Percentiles rank a stretch among this genome's conserved stretches.
These are phyloP conservation scores for Tephrocybe sp. DNA, from an alignment of 768 basidiomycete species.

Conservation along the genomic window DNA sequence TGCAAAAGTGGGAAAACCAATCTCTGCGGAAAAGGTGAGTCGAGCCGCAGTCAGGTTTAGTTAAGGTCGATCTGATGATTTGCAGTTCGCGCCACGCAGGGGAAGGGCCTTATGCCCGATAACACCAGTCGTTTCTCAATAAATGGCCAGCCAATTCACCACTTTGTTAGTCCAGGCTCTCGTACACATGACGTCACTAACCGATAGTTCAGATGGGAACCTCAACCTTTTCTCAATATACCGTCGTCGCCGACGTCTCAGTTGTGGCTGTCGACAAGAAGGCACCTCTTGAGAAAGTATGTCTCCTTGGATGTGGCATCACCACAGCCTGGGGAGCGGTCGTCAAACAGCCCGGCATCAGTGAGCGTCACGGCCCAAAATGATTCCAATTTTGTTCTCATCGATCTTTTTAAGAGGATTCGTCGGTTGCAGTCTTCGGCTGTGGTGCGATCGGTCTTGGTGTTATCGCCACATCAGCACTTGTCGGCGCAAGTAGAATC, in stretches of 20 bases:
- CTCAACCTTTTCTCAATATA: slow-evolving; percentile 99
- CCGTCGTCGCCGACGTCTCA: slow-evolving; percentile 95
- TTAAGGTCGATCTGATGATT: background rate
- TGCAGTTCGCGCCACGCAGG: slow-evolving; percentile 88
- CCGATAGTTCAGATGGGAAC: slow-evolving; percentile 81
- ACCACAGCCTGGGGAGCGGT: slow-evolving; percentile 99
- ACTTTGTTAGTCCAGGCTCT: slow-evolving; percentile 66
- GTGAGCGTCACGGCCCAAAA: slow-evolving; percentile 37
- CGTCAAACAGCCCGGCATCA: slow-evolving; percentile 83
- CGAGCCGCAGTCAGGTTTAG: background rate
- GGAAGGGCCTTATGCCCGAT: slow-evolving; percentile 94
- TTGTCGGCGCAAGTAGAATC: slow-evolving; percentile 81
- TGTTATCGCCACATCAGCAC: slow-evolving; percentile 74
- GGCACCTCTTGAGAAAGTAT: slow-evolving; percentile 95
- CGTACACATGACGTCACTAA: background rate
- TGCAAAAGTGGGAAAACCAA: slow-evolving; percentile 99
- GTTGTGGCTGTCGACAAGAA: slow-evolving; percentile 84
- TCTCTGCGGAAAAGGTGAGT: slow-evolving; percentile 85
- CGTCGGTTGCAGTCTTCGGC: slow-evolving; percentile 92
- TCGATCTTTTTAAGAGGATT: slow-evolving; percentile 52
- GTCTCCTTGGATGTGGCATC: slow-evolving; percentile 93
- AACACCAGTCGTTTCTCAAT: slow-evolving; percentile 82
- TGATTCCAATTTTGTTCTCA: slow-evolving; percentile 1
- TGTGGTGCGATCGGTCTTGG: slow-evolving; percentile 96
- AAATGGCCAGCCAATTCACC: slow-evolving; percentile 82